Percentiles rank a stretch among this genome's conserved stretches.
Evolutionary conservation across 2,329 filamentous ascomycete genomes (phyloP).

Genomic region (Shiraia bambusicola): DNA sequence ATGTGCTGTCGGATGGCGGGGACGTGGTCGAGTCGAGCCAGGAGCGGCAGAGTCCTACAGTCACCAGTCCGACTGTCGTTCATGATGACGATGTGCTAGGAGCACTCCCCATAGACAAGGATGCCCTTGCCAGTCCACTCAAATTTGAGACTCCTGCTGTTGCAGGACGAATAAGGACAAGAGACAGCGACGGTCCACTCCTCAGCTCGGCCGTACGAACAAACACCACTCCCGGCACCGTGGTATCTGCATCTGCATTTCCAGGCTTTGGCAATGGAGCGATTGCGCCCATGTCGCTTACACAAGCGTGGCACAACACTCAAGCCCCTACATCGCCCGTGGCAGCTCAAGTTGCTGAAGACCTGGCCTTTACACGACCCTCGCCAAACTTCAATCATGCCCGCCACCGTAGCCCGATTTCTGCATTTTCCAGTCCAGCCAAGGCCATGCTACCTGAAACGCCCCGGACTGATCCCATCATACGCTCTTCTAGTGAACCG

Average conservation of each 20-base stretch:
- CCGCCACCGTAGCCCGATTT: constrained; percentile 42
- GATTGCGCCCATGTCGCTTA: constrained; percentile 44
- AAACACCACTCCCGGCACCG: constrained; percentile 46
- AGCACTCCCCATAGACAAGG: constrained; percentile 16
- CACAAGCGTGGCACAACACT: constrained; percentile 50
- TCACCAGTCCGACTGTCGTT: constrained; percentile 35
- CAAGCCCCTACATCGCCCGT: constrained; percentile 50
- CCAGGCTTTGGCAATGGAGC: constrained; percentile 27
- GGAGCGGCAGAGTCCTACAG: constrained; percentile 20
- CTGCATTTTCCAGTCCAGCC: constrained; percentile 43
- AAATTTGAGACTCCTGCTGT: constrained; percentile 48
- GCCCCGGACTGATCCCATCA: constrained; percentile 21
- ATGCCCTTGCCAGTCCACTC: constrained; percentile 33
- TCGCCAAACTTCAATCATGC: constrained; percentile 46
- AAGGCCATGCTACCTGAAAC: constrained; percentile 25
- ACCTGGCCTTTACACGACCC: constrained; percentile 48
- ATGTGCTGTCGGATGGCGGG: constrained; percentile 13
- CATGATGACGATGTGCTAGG: constrained; percentile 26
- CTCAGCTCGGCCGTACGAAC: constrained; percentile 43
- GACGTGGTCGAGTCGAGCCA: constrained; percentile 32
- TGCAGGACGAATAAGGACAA: constrained; percentile 38
- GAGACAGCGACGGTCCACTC: constrained; percentile 43
- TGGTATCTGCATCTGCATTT: constrained; percentile 38
- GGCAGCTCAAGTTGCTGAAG: constrained; percentile 42
- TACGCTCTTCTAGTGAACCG: constrained; percentile 44